Evolutionary conservation across 2,329 filamentous ascomycete species (phyloP).

Genomic region (Acrocalymma vagum): DNA sequence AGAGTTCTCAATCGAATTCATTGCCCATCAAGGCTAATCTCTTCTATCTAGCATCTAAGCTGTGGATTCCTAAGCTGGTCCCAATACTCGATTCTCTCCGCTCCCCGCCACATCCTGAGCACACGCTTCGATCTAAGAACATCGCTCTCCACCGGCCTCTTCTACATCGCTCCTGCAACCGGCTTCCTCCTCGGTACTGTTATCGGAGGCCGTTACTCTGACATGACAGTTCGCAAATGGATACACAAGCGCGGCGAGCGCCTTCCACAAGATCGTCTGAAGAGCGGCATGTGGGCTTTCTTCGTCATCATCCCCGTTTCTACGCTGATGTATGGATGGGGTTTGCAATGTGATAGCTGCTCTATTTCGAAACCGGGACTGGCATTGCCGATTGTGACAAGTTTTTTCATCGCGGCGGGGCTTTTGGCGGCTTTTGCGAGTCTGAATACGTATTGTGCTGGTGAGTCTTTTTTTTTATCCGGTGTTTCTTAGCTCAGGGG

Average conservation of each 20-base stretch:
- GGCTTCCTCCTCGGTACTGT: constrained; percentile 28
- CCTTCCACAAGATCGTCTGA: constrained; percentile 31
- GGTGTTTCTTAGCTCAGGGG: too few relatives aligned
- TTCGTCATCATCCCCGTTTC: constrained; percentile 43
- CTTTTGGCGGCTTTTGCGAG: constrained; percentile 50
- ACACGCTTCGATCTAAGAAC: constrained; percentile 24
- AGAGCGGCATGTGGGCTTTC: constrained; percentile 29
- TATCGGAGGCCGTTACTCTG: constrained; percentile 25
- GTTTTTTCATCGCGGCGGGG: constrained; percentile 45
- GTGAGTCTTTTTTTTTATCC: constrained; percentile 23
- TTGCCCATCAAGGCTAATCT: not conserved
- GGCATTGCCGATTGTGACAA: constrained; percentile 43
- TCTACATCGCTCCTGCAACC: constrained; percentile 27
- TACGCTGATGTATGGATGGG: constrained; percentile 48
- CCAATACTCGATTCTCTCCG: constrained; percentile 25
- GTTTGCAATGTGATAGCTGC: constrained; percentile 36
- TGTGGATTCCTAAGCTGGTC: constrained; percentile 30
- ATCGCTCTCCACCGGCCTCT: constrained; percentile 22
- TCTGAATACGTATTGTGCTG: constrained; percentile 52
- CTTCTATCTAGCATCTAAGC: constrained; percentile 21
- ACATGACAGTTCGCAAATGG: constrained; percentile 24
- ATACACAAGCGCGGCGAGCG: constrained; percentile 18
- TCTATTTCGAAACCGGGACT: constrained; percentile 33
- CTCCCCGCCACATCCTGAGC: constrained; percentile 23
- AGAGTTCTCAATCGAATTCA: not conserved